phyloP scores from a whole-genome alignment of 768 basidiomycete species.

The Mycena vitilis region DNA sequence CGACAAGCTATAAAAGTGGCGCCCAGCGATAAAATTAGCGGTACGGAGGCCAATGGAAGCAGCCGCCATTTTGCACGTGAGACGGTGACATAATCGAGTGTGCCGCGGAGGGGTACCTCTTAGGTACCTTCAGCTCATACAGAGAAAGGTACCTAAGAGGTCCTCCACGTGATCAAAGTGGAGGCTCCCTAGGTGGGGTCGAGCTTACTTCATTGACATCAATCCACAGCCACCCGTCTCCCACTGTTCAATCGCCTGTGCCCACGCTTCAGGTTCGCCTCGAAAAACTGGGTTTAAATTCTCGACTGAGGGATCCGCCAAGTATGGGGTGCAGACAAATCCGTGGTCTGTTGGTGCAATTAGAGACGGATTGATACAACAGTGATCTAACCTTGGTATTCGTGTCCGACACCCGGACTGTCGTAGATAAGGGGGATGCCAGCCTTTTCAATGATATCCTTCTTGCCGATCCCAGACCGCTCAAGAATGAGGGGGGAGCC shows the following conservation, averaged over 20 bases:
- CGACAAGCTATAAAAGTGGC: too few species aligned
- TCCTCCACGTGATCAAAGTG: too few species aligned
- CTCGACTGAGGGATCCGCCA: conserved; percentile 4
- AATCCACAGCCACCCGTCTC: conserved; percentile 46
- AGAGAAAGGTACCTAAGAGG: too few species aligned
- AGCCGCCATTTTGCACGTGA: too few species aligned
- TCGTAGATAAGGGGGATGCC: conserved; percentile 48
- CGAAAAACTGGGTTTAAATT: too few species aligned
- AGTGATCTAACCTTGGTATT: conserved; percentile 35
- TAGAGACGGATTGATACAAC: background rate
- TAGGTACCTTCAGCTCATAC: too few species aligned
- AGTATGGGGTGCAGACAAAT: conserved; percentile 26
- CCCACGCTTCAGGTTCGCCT: conserved; percentile 29
- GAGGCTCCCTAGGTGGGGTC: too few species aligned
- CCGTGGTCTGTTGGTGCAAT: conserved; percentile 22
- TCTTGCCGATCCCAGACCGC: conserved; percentile 58
- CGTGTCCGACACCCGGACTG: conserved; percentile 55
- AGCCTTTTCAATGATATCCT: conserved; percentile 41
- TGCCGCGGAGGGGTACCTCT: too few species aligned
- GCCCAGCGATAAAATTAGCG: too few species aligned
- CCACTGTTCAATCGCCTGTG: conserved; percentile 42
- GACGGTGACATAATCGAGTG: too few species aligned
- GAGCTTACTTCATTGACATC: conserved; percentile 48
- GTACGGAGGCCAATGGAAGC: too few species aligned
- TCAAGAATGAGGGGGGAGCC: conserved; percentile 56